These are phyloP conservation scores for Penicillium paneum DNA, from an alignment of 2,329 filamentous ascomycete species.

Conservation along the genomic window DNA sequence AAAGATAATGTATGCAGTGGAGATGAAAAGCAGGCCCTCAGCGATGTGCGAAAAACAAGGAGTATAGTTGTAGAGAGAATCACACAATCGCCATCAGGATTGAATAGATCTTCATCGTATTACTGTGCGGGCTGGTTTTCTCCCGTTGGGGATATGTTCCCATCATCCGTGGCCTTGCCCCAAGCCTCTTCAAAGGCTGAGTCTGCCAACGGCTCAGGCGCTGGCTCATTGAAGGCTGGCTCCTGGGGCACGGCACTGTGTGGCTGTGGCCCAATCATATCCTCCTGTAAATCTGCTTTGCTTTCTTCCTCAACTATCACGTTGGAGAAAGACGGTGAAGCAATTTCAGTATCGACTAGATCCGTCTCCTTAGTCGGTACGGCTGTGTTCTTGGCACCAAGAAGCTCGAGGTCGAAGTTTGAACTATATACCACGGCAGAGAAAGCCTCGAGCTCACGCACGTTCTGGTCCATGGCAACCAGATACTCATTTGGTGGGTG, in stretches of 20 bases:
- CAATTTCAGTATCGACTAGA: slow-evolving; percentile 6
- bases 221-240: not conserved
- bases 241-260: not conserved
- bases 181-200: slow-evolving; percentile 37
- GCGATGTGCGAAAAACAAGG: slow-evolving; percentile 11
- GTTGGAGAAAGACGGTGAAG: slow-evolving; percentile 18
- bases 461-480: slow-evolving; percentile 43
- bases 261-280: not conserved
- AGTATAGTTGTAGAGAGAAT: slow-evolving; percentile 10
- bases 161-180: slow-evolving; percentile 37
- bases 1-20: not conserved
- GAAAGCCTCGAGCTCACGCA: slow-evolving; percentile 49
- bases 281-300: slow-evolving; percentile 4
- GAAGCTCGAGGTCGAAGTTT: slow-evolving; percentile 42
- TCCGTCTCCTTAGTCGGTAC: not conserved
- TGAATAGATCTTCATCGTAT: not conserved
- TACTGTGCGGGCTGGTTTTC: slow-evolving; percentile 2
- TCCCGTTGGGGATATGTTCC: slow-evolving; percentile 5
- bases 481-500: slow-evolving; percentile 47
- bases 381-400: slow-evolving; percentile 22
- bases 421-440: slow-evolving; percentile 51
- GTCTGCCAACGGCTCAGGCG: slow-evolving; percentile 13
- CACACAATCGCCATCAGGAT: not conserved
- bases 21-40: not conserved
- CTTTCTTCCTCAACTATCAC: slow-evolving; percentile 23